Percentiles rank a stretch among this genome's conserved stretches.
Conservation (phyloP, 139 green algal species). For the Edaphochlamys debaryana region DNA sequence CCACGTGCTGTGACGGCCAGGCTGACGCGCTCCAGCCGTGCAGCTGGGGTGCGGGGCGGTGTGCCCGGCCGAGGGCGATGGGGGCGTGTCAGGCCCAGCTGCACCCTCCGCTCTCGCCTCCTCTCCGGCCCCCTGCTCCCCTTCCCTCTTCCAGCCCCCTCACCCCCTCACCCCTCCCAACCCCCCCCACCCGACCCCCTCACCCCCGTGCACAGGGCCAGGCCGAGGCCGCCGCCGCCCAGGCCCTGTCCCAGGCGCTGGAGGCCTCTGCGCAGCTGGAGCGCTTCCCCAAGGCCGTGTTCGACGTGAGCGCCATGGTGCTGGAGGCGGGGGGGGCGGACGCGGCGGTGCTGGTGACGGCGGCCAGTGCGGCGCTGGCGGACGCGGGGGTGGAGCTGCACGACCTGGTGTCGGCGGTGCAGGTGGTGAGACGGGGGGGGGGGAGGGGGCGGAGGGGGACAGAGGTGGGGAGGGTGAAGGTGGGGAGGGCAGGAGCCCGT, state of each 20-base stretch:
- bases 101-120: too few species aligned
- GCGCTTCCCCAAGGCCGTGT: constrained; percentile 65
- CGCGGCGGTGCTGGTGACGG: constrained; percentile 62
- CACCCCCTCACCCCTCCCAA: too few species aligned
- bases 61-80: too few species aligned
- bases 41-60: too few species aligned
- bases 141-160: too few species aligned
- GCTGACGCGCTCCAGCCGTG: too few species aligned
- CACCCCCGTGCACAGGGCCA: background rate
- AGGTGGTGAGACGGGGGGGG: constrained; percentile 53
- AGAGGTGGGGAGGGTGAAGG: too few species aligned
- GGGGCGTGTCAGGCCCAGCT: too few species aligned
- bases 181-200: too few species aligned
- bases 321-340: constrained; percentile 77
- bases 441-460: background rate
- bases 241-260: constrained; percentile 65
- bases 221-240: background rate
- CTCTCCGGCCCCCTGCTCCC: too few species aligned
- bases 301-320: constrained; percentile 80
- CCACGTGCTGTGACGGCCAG: too few species aligned
- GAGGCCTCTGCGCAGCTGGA: constrained; percentile 60
- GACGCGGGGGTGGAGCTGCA: constrained; percentile 79
- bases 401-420: constrained; percentile 74
- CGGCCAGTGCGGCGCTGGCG: constrained; percentile 75
- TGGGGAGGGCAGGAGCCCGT: background rate